These are phyloP conservation scores for Trichophyton verrucosum DNA, from an alignment of 2,329 filamentous ascomycete species.

Conservation along the genomic window DNA sequence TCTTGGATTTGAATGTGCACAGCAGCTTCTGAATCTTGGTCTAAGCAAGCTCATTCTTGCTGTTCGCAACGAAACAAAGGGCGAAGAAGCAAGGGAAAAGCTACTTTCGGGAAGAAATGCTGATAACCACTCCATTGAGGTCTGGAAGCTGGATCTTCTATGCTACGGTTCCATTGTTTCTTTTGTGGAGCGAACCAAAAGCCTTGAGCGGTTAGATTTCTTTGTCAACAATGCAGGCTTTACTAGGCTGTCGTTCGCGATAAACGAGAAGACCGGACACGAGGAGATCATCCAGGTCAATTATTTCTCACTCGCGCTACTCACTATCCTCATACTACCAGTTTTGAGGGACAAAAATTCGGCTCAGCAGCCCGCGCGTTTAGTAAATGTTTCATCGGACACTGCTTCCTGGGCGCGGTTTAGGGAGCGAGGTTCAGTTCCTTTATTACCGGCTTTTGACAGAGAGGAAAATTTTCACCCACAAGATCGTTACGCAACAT, in stretches of 20 bases:
- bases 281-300: constrained; percentile 19
- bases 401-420: neutral
- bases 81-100: constrained; percentile 29
- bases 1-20: constrained; percentile 36
- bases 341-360: neutral
- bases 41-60: constrained; percentile 37
- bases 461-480: constrained; percentile 17
- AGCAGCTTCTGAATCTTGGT: constrained; percentile 29
- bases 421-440: constrained; percentile 1
- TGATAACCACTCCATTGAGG: constrained; percentile 31
- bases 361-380: constrained; percentile 9
- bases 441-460: constrained; percentile 22
- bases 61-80: constrained; percentile 34
- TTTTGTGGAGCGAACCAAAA: constrained; percentile 30
- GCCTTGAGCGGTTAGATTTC: constrained; percentile 33
- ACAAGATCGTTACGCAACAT: constrained; percentile 17
- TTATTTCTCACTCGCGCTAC: neutral
- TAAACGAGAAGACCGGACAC: constrained; percentile 23
- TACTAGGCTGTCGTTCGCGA: constrained; percentile 13
- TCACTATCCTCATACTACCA: neutral
- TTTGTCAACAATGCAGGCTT: constrained; percentile 37
- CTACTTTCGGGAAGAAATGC: constrained; percentile 23
- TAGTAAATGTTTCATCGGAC: neutral
- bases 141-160: constrained; percentile 41
- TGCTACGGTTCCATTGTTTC: constrained; percentile 35